These are phyloP conservation scores for Wallacemonas sp. DNA, from an alignment of 208 protist species.

Conservation along the genomic window DNA sequence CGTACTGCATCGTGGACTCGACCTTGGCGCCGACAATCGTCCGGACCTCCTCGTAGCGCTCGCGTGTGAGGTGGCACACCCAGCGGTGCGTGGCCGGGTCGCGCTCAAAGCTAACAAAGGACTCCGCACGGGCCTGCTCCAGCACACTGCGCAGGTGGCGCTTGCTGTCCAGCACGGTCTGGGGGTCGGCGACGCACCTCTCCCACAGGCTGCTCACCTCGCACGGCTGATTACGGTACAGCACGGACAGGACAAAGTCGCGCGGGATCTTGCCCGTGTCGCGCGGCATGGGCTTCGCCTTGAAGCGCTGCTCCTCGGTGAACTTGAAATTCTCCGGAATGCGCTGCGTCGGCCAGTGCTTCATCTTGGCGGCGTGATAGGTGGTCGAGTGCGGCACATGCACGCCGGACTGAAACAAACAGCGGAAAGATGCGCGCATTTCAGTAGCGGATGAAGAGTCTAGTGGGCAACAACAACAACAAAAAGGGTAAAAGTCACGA, in stretches of 20 bases:
- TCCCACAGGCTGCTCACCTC: conserved; percentile 85
- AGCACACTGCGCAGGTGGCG: conserved; percentile 89
- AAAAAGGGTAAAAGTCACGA: background rate
- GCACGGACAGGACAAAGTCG: conserved; percentile 87
- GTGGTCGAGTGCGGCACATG: conserved; percentile 58
- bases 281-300: conserved; percentile 72
- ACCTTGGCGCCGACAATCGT: conserved; percentile 51
- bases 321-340: conserved; percentile 84
- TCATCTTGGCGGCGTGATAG: conserved; percentile 83
- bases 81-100: conserved; percentile 67
- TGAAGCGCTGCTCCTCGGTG: conserved; percentile 77
- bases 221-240: conserved; percentile 90
- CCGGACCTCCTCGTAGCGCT: conserved; percentile 88
- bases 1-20: conserved; percentile 45
- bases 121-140: conserved; percentile 84
- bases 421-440: conserved; percentile 41
- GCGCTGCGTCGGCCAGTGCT: conserved; percentile 75
- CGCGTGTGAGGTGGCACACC: conserved; percentile 76
- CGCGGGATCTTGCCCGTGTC: conserved; percentile 84
- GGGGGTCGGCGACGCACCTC: conserved; percentile 74
- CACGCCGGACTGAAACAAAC: conserved; percentile 71
- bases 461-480: no score
- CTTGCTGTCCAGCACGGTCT: conserved; percentile 90
- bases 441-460: conserved; percentile 15
- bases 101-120: conserved; percentile 86